A percentile compares a stretch with the other conserved stretches of the same genome.
Evolutionary conservation across 164 flowering plant species (phyloP).

Genomic region (Sextonia rubra): DNA sequence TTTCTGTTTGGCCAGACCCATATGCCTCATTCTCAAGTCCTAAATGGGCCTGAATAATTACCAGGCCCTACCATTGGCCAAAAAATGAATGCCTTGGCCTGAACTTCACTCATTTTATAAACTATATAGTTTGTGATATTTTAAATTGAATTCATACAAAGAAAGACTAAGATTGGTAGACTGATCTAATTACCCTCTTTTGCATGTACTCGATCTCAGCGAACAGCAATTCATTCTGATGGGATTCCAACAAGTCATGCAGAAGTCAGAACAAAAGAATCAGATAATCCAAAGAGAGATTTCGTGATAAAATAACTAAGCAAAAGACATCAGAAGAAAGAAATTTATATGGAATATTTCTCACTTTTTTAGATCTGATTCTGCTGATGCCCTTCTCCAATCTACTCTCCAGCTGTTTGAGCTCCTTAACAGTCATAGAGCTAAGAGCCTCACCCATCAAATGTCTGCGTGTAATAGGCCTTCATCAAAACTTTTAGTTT

Average conservation of each 20-base stretch:
- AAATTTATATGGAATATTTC: neutral
- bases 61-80: too few species aligned
- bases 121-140: neutral
- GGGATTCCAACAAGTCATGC: slow-evolving; percentile 9
- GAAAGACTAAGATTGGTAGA: neutral
- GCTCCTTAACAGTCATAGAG: slow-evolving; percentile 42
- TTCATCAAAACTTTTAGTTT: neutral
- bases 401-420: slow-evolving; percentile 52
- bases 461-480: slow-evolving; percentile 37
- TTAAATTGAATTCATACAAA: neutral
- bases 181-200: slow-evolving; percentile 62
- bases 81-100: too few species aligned
- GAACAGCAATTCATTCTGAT: slow-evolving; percentile 76
- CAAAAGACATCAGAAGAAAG: neutral
- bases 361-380: slow-evolving; percentile 79
- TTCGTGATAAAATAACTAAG: neutral
- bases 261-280: neutral
- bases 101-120: neutral
- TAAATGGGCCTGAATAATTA: too few species aligned
- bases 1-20: too few species aligned
- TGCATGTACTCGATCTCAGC: slow-evolving; percentile 90
- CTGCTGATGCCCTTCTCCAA: slow-evolving; percentile 64
- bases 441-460: slow-evolving; percentile 67
- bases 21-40: too few species aligned
- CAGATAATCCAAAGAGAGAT: too few species aligned